Percentiles rank a stretch among this genome's conserved stretches.
These are phyloP conservation scores for Lyophyllum decastes DNA, from an alignment of 768 basidiomycete genomes.

Conservation along the genomic window DNA sequence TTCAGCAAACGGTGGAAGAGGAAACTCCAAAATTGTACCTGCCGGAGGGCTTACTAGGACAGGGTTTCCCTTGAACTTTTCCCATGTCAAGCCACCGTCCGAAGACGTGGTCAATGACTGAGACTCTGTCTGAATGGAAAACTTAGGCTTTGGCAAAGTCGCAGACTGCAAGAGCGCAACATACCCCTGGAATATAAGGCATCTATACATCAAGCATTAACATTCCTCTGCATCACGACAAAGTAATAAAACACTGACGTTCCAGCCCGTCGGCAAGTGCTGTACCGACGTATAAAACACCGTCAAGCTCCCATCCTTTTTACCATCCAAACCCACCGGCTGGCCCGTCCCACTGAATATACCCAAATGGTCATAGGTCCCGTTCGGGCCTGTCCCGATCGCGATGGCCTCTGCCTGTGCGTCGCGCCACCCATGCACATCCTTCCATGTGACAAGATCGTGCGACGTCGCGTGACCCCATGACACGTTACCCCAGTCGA, in stretches of 20 bases:
- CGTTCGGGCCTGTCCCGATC: background rate
- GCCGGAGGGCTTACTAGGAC: background rate
- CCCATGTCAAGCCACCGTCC: background rate
- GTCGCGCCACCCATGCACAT: background rate
- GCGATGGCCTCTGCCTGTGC: background rate
- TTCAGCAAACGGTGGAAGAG: background rate
- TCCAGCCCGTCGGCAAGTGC: background rate
- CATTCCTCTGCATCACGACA: background rate
- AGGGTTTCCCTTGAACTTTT: background rate
- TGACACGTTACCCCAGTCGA: conserved; percentile 1
- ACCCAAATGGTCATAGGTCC: background rate
- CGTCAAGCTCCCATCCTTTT: background rate
- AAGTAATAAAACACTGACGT: background rate
- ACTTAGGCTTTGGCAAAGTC: background rate
- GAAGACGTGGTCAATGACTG: background rate
- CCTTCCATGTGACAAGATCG: background rate
- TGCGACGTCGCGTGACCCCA: conserved; percentile 2
- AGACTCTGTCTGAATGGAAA: background rate
- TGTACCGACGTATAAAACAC: conserved; percentile 1
- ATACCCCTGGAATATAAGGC: background rate
- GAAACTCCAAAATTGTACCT: background rate
- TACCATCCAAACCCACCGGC: background rate
- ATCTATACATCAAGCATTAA: background rate
- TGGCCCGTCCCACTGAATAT: conserved; percentile 1
- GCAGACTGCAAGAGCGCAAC: background rate